Percentiles rank a stretch among this genome's conserved stretches.
Evolutionary conservation across 495 filamentous ascomycete species (phyloP).

Genomic region (Chaetomium fimeti): DNA sequence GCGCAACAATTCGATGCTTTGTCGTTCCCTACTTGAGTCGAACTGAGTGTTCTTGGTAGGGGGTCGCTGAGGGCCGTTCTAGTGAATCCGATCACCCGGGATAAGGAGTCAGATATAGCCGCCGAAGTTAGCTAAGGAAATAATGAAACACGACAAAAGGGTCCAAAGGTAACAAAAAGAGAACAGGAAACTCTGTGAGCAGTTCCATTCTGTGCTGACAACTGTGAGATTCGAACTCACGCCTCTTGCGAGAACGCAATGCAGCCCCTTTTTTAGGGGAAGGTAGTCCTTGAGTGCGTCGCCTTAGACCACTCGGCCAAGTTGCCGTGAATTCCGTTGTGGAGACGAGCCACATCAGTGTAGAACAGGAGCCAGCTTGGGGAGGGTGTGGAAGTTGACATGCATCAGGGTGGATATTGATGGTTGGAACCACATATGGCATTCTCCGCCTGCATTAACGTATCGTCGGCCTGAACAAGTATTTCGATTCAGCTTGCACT

Average conservation of each 20-base stretch:
- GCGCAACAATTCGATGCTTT: neutral
- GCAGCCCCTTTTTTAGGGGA: constrained; percentile 7
- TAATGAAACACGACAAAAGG: too few species aligned
- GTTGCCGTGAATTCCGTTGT: constrained; percentile 7
- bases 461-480: too few species aligned
- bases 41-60: too few species aligned
- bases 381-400: neutral
- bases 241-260: constrained; percentile 20
- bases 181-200: neutral
- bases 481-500: too few species aligned
- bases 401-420: too few species aligned
- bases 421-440: too few species aligned
- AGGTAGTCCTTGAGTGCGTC: constrained; percentile 21
- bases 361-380: neutral
- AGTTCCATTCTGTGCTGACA: neutral
- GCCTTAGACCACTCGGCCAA: constrained; percentile 23
- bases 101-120: neutral
- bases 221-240: constrained; percentile 19
- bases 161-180: neutral
- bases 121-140: too few species aligned
- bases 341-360: neutral
- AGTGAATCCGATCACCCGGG: too few species aligned
- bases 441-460: too few species aligned
- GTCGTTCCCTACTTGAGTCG: neutral
- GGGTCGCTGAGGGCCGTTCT: too few species aligned